Evolutionary conservation across 2,329 filamentous ascomycete genomes (phyloP).

Genomic region (Aspergillus sclerotialis): DNA sequence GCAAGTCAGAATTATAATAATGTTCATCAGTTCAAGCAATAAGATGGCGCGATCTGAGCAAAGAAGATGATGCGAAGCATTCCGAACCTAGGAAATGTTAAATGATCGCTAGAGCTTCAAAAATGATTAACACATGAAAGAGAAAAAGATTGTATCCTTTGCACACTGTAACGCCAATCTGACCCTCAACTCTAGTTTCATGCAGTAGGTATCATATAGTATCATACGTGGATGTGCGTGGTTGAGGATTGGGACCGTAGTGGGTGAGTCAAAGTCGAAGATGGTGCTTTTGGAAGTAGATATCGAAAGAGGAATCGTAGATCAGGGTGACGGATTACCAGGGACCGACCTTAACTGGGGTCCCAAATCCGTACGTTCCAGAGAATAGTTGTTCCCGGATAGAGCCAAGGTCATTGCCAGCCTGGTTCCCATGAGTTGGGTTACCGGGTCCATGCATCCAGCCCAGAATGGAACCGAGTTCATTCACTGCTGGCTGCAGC

Average conservation of each 20-base stretch:
- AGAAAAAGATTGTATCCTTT: conserved; percentile 18
- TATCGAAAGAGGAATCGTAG: conserved; percentile 3
- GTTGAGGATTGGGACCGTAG: conserved; percentile 17
- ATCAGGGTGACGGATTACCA: conserved; percentile 36
- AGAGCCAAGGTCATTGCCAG: conserved; percentile 36
- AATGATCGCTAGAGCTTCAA: conserved; percentile 4
- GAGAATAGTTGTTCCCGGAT: conserved; percentile 52
- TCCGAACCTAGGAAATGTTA: conserved; percentile 3
- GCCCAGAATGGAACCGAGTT: conserved; percentile 65
- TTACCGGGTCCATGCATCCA: conserved; percentile 59
- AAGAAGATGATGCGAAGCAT: conserved; percentile 1
- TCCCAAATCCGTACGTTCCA: conserved; percentile 49
- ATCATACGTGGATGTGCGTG: conserved; percentile 31
- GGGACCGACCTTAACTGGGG: conserved; percentile 49
- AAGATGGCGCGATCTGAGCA: conserved; percentile 4
- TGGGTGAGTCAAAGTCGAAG: conserved; percentile 2
- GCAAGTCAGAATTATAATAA: not conserved
- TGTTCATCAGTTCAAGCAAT: not conserved
- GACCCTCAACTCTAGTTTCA: conserved; percentile 34
- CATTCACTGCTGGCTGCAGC: conserved; percentile 70
- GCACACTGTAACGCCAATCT: conserved; percentile 33
- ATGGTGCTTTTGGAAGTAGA: not conserved
- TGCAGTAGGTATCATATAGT: conserved; percentile 40
- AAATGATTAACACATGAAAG: conserved; percentile 7
- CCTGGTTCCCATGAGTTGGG: conserved; percentile 21